Conservation (phyloP, 2,329 filamentous ascomycete genomes). For the Coleophoma eucalyptorum region DNA sequence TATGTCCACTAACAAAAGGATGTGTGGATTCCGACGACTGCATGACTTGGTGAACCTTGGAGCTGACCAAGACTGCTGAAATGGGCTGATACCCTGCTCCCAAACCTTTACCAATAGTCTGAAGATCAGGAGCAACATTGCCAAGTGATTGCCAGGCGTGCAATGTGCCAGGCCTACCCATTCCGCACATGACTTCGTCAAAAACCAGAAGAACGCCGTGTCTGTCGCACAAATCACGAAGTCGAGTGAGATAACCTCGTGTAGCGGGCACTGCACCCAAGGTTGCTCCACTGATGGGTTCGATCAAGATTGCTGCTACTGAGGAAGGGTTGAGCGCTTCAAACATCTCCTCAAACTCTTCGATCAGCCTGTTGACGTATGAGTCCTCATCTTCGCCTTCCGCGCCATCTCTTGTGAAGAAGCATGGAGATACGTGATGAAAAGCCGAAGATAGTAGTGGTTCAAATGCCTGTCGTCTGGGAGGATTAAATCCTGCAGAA, state of each 20-base stretch:
- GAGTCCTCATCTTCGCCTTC: slow-evolving; percentile 41
- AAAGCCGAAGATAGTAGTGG: slow-evolving; percentile 48
- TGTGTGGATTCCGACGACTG: slow-evolving; percentile 27
- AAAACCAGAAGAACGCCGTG: slow-evolving; percentile 68
- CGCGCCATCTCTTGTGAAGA: slow-evolving; percentile 51
- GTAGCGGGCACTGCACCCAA: slow-evolving; percentile 63
- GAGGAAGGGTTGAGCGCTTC: slow-evolving; percentile 49
- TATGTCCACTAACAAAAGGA: background rate
- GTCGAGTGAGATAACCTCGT: slow-evolving; percentile 61
- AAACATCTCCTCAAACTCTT: slow-evolving; percentile 58
- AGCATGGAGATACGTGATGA: slow-evolving; percentile 54
- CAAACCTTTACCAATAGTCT: slow-evolving; percentile 60
- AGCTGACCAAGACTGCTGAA: slow-evolving; percentile 50
- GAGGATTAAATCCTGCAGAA: slow-evolving; percentile 48
- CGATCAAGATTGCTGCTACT: slow-evolving; percentile 60
- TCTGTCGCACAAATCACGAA: slow-evolving; percentile 61
- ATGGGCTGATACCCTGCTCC: slow-evolving; percentile 57
- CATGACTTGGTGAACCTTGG: slow-evolving; percentile 29
- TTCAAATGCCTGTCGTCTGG: slow-evolving; percentile 50
- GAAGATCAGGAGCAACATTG: slow-evolving; percentile 52
- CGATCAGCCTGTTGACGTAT: slow-evolving; percentile 50
- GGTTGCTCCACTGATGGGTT: slow-evolving; percentile 62
- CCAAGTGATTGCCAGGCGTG: slow-evolving; percentile 46
- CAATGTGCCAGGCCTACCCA: slow-evolving; percentile 42
- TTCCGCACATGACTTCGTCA: slow-evolving; percentile 60